Conservation (phyloP, 208 protist species). For the Phytomonas francai region DNA sequence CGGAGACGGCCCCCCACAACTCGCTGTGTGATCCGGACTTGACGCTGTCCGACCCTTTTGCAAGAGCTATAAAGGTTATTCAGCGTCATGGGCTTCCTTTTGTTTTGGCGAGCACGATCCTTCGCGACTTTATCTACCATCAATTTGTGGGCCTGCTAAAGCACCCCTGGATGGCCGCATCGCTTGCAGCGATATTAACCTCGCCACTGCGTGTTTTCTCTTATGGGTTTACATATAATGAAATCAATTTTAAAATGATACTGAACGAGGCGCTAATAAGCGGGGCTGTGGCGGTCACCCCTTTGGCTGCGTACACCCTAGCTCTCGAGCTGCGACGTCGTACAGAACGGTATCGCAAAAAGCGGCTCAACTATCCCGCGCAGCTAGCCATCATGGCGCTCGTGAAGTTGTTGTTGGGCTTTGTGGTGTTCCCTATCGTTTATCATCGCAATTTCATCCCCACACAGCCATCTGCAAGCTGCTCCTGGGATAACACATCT, state of each 20-base stretch:
- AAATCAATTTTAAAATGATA: slow-evolving; percentile 59
- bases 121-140: slow-evolving; percentile 65
- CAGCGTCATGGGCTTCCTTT: slow-evolving; percentile 29
- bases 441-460: slow-evolving; percentile 50
- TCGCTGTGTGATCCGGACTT: neutral
- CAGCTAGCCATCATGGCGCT: slow-evolving; percentile 39
- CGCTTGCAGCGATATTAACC: slow-evolving; percentile 27
- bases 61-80: neutral
- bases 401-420: slow-evolving; percentile 43
- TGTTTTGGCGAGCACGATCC: slow-evolving; percentile 21
- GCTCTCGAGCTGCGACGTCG: slow-evolving; percentile 28
- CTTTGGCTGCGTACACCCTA: slow-evolving; percentile 26
- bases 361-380: slow-evolving; percentile 15
- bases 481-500: slow-evolving; percentile 28
- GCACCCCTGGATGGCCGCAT: slow-evolving; percentile 26
- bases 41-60: neutral
- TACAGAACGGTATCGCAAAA: slow-evolving; percentile 24
- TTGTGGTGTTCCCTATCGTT: slow-evolving; percentile 56
- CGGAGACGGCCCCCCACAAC: slow-evolving; percentile 6
- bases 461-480: slow-evolving; percentile 30
- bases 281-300: slow-evolving; percentile 31
- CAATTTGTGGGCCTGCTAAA: slow-evolving; percentile 15
- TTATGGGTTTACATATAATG: slow-evolving; percentile 45
- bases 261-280: slow-evolving; percentile 54
- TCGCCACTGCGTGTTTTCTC: slow-evolving; percentile 55